Percentiles rank a stretch among this genome's conserved stretches.
Evolutionary conservation across 179 eudicot genomes (phyloP).

Genomic region (Beta corolliflora): DNA sequence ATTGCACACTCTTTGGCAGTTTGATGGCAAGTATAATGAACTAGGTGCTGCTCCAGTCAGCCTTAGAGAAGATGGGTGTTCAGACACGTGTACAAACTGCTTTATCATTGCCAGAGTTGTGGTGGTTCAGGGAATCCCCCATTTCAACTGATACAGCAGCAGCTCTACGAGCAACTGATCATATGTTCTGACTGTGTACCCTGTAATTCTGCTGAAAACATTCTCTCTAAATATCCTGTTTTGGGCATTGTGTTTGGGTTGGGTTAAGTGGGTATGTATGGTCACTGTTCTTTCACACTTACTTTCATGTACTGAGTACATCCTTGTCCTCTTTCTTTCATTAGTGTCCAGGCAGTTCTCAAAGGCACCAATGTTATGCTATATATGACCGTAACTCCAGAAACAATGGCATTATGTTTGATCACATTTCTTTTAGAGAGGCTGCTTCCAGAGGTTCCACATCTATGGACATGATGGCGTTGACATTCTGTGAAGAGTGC

Average conservation of each 20-base stretch:
- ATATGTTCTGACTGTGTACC: slow-evolving; percentile 6
- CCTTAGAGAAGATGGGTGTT: slow-evolving; percentile 85
- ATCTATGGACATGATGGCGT: slow-evolving; percentile 86
- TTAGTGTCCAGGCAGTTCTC: slow-evolving; percentile 87
- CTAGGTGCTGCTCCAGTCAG: slow-evolving; percentile 84
- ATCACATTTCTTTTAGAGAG: slow-evolving; percentile 87
- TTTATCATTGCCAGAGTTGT: too few relatives aligned
- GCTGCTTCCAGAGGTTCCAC: slow-evolving; percentile 72
- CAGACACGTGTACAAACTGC: too few relatives aligned
- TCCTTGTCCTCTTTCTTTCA: slow-evolving; percentile 32
- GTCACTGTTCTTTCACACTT: neutral
- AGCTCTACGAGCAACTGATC: too few relatives aligned
- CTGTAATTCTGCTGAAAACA: slow-evolving; percentile 12
- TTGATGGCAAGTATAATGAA: slow-evolving; percentile 99
- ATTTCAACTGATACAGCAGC: too few relatives aligned
- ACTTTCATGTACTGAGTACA: neutral
- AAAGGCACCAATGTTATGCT: slow-evolving; percentile 79
- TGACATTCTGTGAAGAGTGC: slow-evolving; percentile 84
- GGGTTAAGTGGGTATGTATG: neutral
- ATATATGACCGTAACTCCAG: slow-evolving; percentile 65
- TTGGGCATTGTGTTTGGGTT: neutral
- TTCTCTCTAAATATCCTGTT: neutral
- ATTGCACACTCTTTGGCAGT: slow-evolving; percentile 44
- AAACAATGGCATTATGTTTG: slow-evolving; percentile 54
- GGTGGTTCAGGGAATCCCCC: too few relatives aligned